Base-by-base conservation (phyloP, 768 basidiomycete species). In the Termitomyces sp. region DNA sequence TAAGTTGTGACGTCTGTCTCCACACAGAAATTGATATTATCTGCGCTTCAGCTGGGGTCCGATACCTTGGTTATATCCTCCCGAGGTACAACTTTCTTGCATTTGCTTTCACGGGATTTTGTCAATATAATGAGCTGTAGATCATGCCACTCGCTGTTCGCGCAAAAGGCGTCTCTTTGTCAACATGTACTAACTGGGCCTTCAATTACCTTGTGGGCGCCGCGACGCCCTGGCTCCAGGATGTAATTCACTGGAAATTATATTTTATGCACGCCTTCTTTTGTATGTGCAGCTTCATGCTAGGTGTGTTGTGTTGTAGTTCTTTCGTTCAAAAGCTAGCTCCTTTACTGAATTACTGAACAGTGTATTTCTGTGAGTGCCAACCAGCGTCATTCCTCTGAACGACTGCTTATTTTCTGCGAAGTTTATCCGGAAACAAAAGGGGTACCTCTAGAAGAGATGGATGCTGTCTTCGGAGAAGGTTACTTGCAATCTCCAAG, bases 251-350 rank as follows among this genome's bases (percentile, higher is more conserved):
- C 42, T 98, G 95, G 94, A 80, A 89, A 53, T 68, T 98, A 57
- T 97, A 98, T 72, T 91, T 91, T 2, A 94, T 98, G 91, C 93
- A 95, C 65, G 91, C 87, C n/a, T 92, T 93, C 73, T 94, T 94
- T 71, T 94, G 93, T 67, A 80, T 81, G 16, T 86, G 89, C 63
- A 91, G 91, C 64, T 90, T 94, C 67, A 73, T 95, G 42, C 75
- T 93, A 46, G 89, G 84, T 85, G 64, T 62, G 58, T 25, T 55
- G 59, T 34, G 43, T 49, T 37, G 21, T 8, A 7, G 6, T 35
- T 37, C 12, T 1, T 17, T 16, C 7, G 19, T 16, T 27, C 9
- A 1, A 8, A 44, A 14, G 6, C 44, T 35, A 37, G 52, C 17
- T 42, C 10, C 27, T n/a, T n/a, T n/a, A n/a, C n/a, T 34, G 7